phyloP scores from a whole-genome alignment of 306 rosid species.

The Acmispon strigosus region DNA sequence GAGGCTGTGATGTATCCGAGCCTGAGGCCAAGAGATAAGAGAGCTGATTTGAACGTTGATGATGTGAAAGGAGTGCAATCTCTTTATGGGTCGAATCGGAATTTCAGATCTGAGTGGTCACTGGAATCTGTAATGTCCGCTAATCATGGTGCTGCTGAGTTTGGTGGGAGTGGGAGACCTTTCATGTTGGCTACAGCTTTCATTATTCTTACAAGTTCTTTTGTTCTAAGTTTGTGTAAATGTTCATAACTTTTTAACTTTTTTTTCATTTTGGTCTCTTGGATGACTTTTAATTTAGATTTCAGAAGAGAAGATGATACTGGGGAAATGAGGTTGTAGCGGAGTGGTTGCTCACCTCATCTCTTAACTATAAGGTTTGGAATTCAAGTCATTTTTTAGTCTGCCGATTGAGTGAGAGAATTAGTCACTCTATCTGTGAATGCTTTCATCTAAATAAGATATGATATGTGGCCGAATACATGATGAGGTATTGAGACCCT shows the following conservation, averaged over 20 bases:
- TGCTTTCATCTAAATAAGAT: too few species aligned
- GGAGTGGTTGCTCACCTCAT: too few species aligned
- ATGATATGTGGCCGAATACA: too few species aligned
- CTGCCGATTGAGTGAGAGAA: too few species aligned
- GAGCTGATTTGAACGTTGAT: slow-evolving; percentile 50
- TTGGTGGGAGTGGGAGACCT: slow-evolving; percentile 11
- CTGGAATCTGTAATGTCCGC: slow-evolving; percentile 52
- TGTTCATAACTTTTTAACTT: not conserved
- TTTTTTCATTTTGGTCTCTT: too few species aligned
- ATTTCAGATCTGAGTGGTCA: slow-evolving; percentile 34
- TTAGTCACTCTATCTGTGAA: too few species aligned
- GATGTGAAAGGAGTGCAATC: slow-evolving; percentile 75
- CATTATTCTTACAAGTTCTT: not conserved
- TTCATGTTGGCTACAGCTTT: not conserved
- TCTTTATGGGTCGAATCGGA: slow-evolving; percentile 72
- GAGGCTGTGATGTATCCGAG: slow-evolving; percentile 84
- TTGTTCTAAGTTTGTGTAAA: slow-evolving; percentile 7
- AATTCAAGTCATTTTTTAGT: too few species aligned
- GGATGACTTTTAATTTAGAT: too few species aligned
- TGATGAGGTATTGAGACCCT: too few species aligned
- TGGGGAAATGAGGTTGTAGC: too few species aligned
- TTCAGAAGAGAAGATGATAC: too few species aligned
- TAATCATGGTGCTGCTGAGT: slow-evolving; percentile 22
- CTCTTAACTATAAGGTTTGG: too few species aligned
- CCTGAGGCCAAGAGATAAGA: slow-evolving; percentile 62